These are phyloP conservation scores for Trifolium repens DNA, from an alignment of 306 rosid genomes.

Conservation along the genomic window DNA sequence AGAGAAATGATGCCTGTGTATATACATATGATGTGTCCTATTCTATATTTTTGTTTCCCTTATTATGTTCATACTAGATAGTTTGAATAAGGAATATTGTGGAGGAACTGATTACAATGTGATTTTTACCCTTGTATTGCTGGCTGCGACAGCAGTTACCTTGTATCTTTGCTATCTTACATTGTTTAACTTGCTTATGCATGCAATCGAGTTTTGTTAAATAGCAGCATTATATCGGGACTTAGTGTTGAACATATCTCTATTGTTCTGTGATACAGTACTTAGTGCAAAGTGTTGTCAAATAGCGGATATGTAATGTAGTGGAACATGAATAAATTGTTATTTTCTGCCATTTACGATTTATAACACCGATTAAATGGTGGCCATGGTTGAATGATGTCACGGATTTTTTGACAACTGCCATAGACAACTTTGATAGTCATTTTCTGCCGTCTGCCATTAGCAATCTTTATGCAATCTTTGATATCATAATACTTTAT, in stretches of 20 bases:
- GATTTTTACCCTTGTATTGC: slow-evolving; percentile 38
- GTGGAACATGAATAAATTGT: neutral
- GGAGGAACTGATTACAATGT: slow-evolving; percentile 23
- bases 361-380: neutral
- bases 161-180: neutral
- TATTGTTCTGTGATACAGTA: neutral
- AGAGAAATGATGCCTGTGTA: slow-evolving; percentile 55
- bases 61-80: slow-evolving; percentile 50
- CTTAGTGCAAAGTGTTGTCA: neutral
- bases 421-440: neutral
- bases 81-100: slow-evolving; percentile 48
- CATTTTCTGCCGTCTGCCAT: neutral
- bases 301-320: too few species aligned
- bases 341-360: neutral
- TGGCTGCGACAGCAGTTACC: slow-evolving; percentile 21
- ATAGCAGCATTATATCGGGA: neutral
- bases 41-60: slow-evolving; percentile 48
- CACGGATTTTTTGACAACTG: too few species aligned
- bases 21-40: slow-evolving; percentile 58
- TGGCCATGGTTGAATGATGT: neutral
- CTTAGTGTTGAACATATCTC: neutral
- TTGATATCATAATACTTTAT: slow-evolving; percentile 13
- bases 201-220: neutral
- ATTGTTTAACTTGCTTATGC: neutral
- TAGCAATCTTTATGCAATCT: neutral